phyloP scores from a whole-genome alignment of 1,284 basidiomycete species.

The Cryptococcus sp. region DNA sequence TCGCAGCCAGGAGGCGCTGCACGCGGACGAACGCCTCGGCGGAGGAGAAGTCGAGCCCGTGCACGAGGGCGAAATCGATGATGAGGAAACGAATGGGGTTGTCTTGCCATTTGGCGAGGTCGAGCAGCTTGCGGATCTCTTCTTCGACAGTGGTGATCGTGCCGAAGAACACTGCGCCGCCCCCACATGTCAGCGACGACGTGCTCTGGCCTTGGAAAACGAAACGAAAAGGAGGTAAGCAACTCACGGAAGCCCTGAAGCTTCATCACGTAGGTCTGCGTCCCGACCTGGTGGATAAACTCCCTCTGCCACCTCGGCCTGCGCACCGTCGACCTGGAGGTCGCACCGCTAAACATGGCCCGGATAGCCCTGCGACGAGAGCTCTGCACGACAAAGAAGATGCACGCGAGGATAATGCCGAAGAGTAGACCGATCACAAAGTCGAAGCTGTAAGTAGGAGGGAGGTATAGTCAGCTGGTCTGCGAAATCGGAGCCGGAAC shows the following conservation, averaged over 20 bases:
- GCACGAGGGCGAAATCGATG: constrained; percentile 78
- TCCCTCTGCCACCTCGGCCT: constrained; percentile 81
- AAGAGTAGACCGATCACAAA: constrained; percentile 92
- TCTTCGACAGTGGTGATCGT: constrained; percentile 87
- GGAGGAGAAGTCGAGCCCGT: constrained; percentile 88
- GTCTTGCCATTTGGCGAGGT: constrained; percentile 68
- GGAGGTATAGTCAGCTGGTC: neutral
- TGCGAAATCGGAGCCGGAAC: neutral
- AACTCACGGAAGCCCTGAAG: constrained; percentile 65
- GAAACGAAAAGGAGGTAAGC: too few species aligned
- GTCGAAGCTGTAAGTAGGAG: constrained; percentile 62
- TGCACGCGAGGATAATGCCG: constrained; percentile 85
- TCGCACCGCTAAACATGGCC: constrained; percentile 70
- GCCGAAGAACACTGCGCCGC: constrained; percentile 75
- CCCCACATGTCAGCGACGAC: constrained; percentile 1
- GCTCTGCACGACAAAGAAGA: constrained; percentile 95
- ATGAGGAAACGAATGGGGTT: constrained; percentile 86
- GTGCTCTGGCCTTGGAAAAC: too few species aligned
- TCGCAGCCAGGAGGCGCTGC: constrained; percentile 73
- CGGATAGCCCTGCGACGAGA: constrained; percentile 80
- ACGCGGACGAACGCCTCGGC: constrained; percentile 93
- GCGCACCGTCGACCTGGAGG: constrained; percentile 84
- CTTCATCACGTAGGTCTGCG: constrained; percentile 84
- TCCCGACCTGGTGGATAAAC: constrained; percentile 86
- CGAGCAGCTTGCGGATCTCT: constrained; percentile 61